Evolutionary conservation across 306 rosid species (phyloP).

Genomic region (Glycine tomentella): DNA sequence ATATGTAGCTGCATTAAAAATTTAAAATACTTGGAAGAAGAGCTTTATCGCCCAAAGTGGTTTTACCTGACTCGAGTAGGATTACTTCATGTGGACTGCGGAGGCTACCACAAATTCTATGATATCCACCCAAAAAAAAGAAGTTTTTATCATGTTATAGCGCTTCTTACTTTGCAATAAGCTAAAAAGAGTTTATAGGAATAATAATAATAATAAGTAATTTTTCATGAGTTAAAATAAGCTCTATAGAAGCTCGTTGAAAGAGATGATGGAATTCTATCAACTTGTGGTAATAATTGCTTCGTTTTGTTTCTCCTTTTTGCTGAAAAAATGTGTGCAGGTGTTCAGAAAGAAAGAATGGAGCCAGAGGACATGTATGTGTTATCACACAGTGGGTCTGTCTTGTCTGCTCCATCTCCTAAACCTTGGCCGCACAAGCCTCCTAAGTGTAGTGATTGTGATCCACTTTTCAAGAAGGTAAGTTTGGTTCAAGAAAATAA

Average conservation of each 20-base stretch:
- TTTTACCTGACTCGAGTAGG: too few relatives aligned
- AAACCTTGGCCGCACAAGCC: conserved; percentile 92
- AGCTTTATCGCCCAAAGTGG: too few relatives aligned
- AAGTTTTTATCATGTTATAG: too few relatives aligned
- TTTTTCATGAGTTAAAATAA: background rate
- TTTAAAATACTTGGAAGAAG: too few relatives aligned
- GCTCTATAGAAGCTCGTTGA: background rate
- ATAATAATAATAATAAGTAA: background rate
- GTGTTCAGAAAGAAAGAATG: conserved; percentile 98
- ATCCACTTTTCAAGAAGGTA: conserved; percentile 94
- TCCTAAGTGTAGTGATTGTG: conserved; percentile 92
- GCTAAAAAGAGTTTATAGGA: background rate
- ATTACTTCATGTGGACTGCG: too few relatives aligned
- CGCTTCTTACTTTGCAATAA: background rate
- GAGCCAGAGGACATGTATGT: conserved; percentile 93
- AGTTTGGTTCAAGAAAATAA: conserved; percentile 24
- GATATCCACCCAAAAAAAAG: too few relatives aligned
- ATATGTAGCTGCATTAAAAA: too few relatives aligned
- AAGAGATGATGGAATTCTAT: conserved; percentile 14
- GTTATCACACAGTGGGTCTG: conserved; percentile 67
- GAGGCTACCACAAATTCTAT: too few relatives aligned
- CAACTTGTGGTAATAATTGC: conserved; percentile 21
- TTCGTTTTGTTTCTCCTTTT: conserved; percentile 19
- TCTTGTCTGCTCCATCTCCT: conserved; percentile 79
- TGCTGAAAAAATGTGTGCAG: conserved; percentile 56